These are phyloP conservation scores for Lojkania enalia DNA, from an alignment of 2,329 filamentous ascomycete genomes.

Conservation along the genomic window DNA sequence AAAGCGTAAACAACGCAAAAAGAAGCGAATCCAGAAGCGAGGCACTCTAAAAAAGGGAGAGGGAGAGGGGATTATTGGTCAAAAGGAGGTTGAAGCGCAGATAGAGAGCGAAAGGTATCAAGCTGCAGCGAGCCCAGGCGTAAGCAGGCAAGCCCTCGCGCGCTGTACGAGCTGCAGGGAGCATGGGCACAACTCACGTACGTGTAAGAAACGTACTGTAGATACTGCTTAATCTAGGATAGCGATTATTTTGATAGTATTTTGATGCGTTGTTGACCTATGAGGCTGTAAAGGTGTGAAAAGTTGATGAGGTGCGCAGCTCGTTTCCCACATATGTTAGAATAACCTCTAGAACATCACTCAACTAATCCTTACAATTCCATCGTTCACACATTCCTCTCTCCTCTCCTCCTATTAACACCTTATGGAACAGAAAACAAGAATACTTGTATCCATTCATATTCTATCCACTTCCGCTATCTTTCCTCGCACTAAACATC, in stretches of 20 bases:
- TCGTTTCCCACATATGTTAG: too few species aligned
- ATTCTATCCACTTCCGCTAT: too few species aligned
- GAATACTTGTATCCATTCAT: too few species aligned
- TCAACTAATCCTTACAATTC: too few species aligned
- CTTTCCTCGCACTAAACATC: too few species aligned
- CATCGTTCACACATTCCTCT: too few species aligned
- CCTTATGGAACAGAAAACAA: too few species aligned
- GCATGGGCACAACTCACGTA: conserved; percentile 18
- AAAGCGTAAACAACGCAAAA: conserved; percentile 9
- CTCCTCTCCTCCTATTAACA: too few species aligned
- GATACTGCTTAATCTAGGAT: conserved; percentile 14
- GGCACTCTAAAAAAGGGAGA: conserved; percentile 1
- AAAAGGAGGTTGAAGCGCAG: conserved; percentile 8
- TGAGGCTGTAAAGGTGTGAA: conserved; percentile 10
- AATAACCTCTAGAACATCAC: too few species aligned
- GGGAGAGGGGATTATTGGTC: conserved; percentile 11
- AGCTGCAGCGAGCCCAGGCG: conserved; percentile 7
- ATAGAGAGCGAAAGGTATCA: conserved; percentile 5
- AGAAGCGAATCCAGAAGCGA: conserved; percentile 8
- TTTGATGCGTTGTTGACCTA: conserved; percentile 12
- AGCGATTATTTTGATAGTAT: conserved; percentile 15
- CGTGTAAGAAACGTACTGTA: conserved; percentile 14
- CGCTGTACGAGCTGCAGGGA: conserved; percentile 17
- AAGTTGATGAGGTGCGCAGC: conserved; percentile 9
- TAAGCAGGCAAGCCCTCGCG: conserved; percentile 14